Conservation (phyloP, 768 basidiomycete genomes). For the Tricholoma hemisulphureum region DNA sequence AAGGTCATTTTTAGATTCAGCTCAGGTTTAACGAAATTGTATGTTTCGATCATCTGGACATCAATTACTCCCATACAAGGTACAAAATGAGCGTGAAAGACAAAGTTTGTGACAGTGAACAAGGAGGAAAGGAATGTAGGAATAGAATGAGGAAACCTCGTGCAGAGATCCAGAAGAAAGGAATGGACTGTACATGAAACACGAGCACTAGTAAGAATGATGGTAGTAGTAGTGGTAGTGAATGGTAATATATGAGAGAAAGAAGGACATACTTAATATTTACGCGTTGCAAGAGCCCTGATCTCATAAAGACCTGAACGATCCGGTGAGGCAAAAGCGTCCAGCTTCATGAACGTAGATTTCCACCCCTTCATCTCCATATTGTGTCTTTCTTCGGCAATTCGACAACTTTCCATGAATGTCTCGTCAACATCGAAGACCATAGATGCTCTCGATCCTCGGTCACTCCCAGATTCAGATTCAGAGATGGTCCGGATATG, state of each 20-base stretch:
- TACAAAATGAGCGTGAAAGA: slow-evolving; percentile 11
- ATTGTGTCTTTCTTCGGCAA: slow-evolving; percentile 81
- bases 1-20: neutral
- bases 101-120: slow-evolving; percentile 7
- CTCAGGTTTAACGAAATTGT: neutral
- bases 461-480: slow-evolving; percentile 77
- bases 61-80: slow-evolving; percentile 20
- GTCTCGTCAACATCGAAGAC: slow-evolving; percentile 75
- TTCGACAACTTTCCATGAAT: slow-evolving; percentile 68
- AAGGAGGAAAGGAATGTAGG: slow-evolving; percentile 20
- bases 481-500: slow-evolving; percentile 70
- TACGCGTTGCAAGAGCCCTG: slow-evolving; percentile 80
- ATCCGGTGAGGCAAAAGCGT: slow-evolving; percentile 47
- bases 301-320: slow-evolving; percentile 77
- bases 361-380: slow-evolving; percentile 85
- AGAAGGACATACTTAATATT: slow-evolving; percentile 48
- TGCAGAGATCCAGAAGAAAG: slow-evolving; percentile 20
- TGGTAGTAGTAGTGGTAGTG: slow-evolving; percentile 10
- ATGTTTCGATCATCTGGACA: slow-evolving; percentile 11
- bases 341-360: slow-evolving; percentile 34
- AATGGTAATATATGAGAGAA: slow-evolving; percentile 11
- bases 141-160: slow-evolving; percentile 28
- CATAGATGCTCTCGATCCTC: slow-evolving; percentile 78
- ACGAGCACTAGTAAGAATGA: slow-evolving; percentile 11
- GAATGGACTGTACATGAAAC: slow-evolving; percentile 22